These are phyloP conservation scores for Dicorynia guianensis DNA, from an alignment of 306 rosid genomes.

Conservation along the genomic window DNA sequence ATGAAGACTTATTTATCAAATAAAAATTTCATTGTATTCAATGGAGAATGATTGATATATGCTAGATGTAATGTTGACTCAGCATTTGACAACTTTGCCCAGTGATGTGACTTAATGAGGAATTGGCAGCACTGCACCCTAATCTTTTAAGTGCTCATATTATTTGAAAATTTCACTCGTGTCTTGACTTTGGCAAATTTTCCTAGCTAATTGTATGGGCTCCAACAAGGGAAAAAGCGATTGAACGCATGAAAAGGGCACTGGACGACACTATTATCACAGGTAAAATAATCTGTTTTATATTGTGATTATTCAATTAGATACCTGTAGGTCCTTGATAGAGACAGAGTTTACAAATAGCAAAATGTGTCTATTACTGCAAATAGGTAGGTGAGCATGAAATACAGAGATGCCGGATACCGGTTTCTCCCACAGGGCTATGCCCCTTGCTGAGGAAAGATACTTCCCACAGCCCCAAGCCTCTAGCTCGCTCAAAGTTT, in stretches of 20 bases:
- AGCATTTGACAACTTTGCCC: background rate
- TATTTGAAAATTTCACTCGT: conserved; percentile 34
- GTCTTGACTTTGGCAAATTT: conserved; percentile 33
- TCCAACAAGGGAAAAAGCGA: conserved; percentile 97
- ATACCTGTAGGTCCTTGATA: no score
- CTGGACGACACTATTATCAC: conserved; percentile 92
- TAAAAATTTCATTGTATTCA: conserved; percentile 1
- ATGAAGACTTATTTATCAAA: background rate
- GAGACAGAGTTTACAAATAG: no score
- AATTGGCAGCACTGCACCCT: conserved; percentile 12
- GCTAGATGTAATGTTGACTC: background rate
- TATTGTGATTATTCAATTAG: conserved; percentile 26
- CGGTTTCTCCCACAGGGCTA: no score
- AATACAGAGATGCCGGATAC: no score
- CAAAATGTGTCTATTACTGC: no score
- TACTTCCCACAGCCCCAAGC: no score
- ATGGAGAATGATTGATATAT: conserved; percentile 2
- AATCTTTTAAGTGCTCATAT: conserved; percentile 26
- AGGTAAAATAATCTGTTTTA: conserved; percentile 53
- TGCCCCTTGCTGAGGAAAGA: no score
- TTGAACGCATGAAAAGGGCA: conserved; percentile 97
- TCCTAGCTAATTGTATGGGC: conserved; percentile 98
- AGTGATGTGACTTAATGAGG: conserved; percentile 31
- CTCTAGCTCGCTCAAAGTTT: no score
- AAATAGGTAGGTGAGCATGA: no score